Base-by-base conservation (phyloP, 202 grass and related monocot genomes). In the Eragrostis tef region DNA sequence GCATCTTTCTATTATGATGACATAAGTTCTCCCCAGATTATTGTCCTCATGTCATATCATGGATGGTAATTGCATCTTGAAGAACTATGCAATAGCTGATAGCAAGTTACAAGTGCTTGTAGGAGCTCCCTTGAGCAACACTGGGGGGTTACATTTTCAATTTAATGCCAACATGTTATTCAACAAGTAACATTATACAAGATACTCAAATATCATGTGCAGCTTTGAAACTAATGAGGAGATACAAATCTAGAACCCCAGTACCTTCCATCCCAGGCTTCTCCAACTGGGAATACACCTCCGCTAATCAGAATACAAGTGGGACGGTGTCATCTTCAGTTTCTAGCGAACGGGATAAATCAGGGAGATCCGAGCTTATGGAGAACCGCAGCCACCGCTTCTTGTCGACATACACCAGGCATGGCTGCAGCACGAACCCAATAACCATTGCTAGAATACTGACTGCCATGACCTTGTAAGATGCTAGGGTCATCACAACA, bases 391-490 rank as follows among this genome's bases (percentile, higher is more conserved):
- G 41, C 83, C 88, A 90, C 11, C 52, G 46, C 56, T 46, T 86
- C 45, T 90, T 90, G 45, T 86, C 79, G 61, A 74, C 67, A 6
- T 84, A 88, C 47, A 74, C 69, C 3, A 90, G 70, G 54, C 83
- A 77, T 0, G 88, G 91, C 12, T 81, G 91, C 44, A 90, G 79
- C 14, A 81, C 11, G 1, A 90, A 83, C 5, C 88, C 91, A 1
- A 90, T 1, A 2, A 86, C 15, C 83, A 86, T 73, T 2, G 88
- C 83, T 22, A 84, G 9, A 63, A 93, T 14, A 61, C 91, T 93
- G 6, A 90, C 86, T 0, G 34, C 73, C 85, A 86, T 90, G 34
- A 93, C 88, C 62, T 93, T 93, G 51, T 84, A 81, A 61, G 88
- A 86, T 0, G 86, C 85, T 7, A 90, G 79, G 3, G 72, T 83